Evolutionary conservation across 495 filamentous ascomycete genomes (phyloP).

Genomic region (Lophiotrema nucula): DNA sequence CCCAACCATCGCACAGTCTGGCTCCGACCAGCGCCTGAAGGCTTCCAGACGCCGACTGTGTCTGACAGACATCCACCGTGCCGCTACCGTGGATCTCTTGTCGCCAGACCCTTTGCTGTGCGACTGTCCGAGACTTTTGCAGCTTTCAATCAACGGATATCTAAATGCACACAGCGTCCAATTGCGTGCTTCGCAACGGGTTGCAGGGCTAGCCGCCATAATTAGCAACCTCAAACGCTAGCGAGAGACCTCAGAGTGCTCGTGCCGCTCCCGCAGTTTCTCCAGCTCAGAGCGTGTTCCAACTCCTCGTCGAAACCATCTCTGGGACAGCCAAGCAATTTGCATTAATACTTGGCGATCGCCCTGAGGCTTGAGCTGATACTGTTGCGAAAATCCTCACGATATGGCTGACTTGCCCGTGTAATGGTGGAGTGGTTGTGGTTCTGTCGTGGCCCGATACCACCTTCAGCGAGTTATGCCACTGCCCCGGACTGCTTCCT

Average conservation of each 20-base stretch:
- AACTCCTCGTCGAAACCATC: conserved; percentile 11
- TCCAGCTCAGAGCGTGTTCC: background rate
- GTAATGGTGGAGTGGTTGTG: too few species aligned
- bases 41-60: too few species aligned
- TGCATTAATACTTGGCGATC: conserved; percentile 20
- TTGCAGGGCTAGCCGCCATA: conserved; percentile 3
- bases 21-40: too few species aligned
- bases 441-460: too few species aligned
- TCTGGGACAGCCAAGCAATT: conserved; percentile 20
- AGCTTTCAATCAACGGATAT: conserved; percentile 1
- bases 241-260: too few species aligned
- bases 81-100: conserved; percentile 15
- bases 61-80: background rate
- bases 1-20: too few species aligned
- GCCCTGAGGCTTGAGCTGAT: too few species aligned
- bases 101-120: conserved; percentile 15
- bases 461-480: too few species aligned
- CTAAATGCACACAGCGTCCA: background rate
- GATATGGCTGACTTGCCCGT: too few species aligned
- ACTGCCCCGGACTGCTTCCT: too few species aligned
- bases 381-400: too few species aligned
- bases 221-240: conserved; percentile 15
- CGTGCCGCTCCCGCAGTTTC: background rate
- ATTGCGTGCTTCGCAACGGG: background rate
- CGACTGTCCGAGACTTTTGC: background rate